Base-by-base conservation (phyloP, 306 rosid species). In the Phaseolus lunatus region DNA sequence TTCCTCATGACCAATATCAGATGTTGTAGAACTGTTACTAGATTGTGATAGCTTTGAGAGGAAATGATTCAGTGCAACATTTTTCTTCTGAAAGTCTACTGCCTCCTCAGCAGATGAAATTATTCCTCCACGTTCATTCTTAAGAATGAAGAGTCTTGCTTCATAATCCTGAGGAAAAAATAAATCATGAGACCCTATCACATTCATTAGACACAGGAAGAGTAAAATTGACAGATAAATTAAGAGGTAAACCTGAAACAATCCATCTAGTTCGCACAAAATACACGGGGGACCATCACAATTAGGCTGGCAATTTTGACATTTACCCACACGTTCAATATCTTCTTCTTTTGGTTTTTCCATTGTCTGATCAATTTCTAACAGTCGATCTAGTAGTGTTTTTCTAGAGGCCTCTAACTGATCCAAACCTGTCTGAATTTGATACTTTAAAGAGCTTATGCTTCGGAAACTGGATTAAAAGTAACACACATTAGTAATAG, bases 31-130 rank as follows among this genome's bases (percentile, higher is more conserved):
- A 76, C 84, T 87, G 49, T 85, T 84, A 76, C 77, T 81, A 82
- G 89, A 84, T 61, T 86, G 85, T 49, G 95, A 86, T 50, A 92
- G 77, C 70, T 87, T 89, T 88, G 91, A 84, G 62, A 85, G 92
- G 84, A 88, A 92, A 74, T 89, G 97, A 81, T 95, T 92, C 47
- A 86, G 83, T 16, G 92, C 98, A 49, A 85, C 85, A 22, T 70
- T 90, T 74, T 88, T 89, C 93, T 88, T 92, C 88, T 89, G 97
- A 79, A 91, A 73, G 89, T 84, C 90, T 53, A 95, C 87, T 59
- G 93, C 98, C 85, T 92, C 98, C 87, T 95, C 97, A 59, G 92
- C 98, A 82, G 92, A 92, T 70, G 95, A 71, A 78, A 90, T 85
- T 65, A 84, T 81, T 41, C 92, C 96, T 56, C 97, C 97, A 7